Evolutionary conservation across 78 protist genomes (phyloP).

Genomic region (Trichosphaerium sp.): DNA sequence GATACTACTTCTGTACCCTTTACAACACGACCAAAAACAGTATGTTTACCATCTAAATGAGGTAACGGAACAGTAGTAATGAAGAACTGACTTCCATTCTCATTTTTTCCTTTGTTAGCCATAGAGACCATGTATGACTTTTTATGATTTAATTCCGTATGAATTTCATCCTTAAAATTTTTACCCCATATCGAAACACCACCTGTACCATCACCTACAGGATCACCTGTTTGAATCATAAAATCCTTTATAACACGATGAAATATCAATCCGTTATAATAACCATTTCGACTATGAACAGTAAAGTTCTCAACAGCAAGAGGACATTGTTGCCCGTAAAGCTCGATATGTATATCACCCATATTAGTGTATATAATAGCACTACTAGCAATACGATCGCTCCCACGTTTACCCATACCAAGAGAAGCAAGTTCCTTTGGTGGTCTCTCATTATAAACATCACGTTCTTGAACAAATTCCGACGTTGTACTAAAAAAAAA

Average conservation of each 20-base stretch:
- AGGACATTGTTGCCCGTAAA: constrained; percentile 66
- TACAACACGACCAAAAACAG: constrained; percentile 88
- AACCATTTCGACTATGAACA: constrained; percentile 71
- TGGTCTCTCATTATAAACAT: constrained; percentile 90
- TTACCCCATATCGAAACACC: constrained; percentile 76
- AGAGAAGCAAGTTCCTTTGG: constrained; percentile 27
- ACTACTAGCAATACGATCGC: constrained; percentile 6
- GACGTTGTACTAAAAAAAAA: background rate
- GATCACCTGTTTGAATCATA: constrained; percentile 96
- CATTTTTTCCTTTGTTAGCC: constrained; percentile 90
- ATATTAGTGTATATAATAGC: constrained; percentile 74
- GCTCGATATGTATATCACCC: constrained; percentile 73
- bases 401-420: background rate
- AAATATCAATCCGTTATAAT: constrained; percentile 63
- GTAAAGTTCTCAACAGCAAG: constrained; percentile 91
- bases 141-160: constrained; percentile 63
- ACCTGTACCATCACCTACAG: constrained; percentile 72
- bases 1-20: constrained; percentile 75
- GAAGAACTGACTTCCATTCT: constrained; percentile 92
- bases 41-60: constrained; percentile 90
- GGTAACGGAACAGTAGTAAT: constrained; percentile 71
- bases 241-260: constrained; percentile 89
- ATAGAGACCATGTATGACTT: constrained; percentile 65
- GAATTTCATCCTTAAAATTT: constrained; percentile 91
- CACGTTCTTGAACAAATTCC: constrained; percentile 1